These are phyloP conservation scores for Solanum medicagineum DNA, from an alignment of 257 asterid species.

Conservation along the genomic window DNA sequence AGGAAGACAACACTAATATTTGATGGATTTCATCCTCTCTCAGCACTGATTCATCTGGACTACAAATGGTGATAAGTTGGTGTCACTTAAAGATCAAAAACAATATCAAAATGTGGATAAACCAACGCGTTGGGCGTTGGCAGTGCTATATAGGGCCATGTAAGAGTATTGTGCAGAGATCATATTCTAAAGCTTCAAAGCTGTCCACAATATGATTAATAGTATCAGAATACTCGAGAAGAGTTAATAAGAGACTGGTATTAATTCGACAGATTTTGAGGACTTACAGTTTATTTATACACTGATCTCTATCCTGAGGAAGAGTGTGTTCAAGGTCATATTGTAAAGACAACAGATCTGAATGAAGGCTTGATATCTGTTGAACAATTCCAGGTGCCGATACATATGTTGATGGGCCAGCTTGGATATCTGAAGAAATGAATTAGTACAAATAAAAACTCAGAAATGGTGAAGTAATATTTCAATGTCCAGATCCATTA, in stretches of 20 bases:
- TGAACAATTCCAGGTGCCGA: constrained; percentile 96
- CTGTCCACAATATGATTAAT: neutral
- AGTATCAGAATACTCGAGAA: neutral
- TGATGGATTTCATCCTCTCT: neutral
- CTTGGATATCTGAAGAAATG: constrained; percentile 62
- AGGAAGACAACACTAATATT: neutral
- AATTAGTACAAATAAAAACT: neutral
- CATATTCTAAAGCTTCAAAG: neutral
- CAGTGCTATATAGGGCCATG: neutral
- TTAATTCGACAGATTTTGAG: neutral
- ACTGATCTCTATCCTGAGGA: constrained; percentile 89
- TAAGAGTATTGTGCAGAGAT: neutral
- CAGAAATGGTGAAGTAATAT: neutral
- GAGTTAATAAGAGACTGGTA: neutral
- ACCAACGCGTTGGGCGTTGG: neutral
- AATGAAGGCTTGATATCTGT: constrained; percentile 79
- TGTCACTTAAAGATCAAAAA: neutral
- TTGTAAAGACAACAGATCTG: constrained; percentile 71
- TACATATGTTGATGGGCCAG: constrained; percentile 80
- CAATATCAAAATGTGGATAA: neutral
- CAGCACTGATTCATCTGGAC: neutral
- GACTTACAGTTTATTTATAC: constrained; percentile 87
- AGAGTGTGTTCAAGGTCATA: constrained; percentile 94
- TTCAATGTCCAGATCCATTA: constrained; percentile 19
- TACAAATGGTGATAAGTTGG: neutral